Evolutionary conservation across 2,329 filamentous ascomycete genomes (phyloP).

Genomic region (Clonostachys rosea): DNA sequence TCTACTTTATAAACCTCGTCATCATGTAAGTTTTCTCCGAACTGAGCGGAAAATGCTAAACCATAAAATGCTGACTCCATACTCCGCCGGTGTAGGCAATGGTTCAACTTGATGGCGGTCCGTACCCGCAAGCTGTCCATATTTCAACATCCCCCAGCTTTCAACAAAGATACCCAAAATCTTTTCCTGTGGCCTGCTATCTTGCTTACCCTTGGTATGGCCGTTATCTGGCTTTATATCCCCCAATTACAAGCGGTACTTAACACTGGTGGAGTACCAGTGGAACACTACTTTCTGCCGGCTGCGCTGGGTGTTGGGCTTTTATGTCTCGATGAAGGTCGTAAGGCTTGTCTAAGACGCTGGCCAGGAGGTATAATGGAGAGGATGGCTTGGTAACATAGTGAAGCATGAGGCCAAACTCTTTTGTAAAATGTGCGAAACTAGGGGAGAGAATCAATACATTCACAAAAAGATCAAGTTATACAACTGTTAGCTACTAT

Average conservation of each 20-base stretch:
- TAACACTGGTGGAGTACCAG: slow-evolving; percentile 58
- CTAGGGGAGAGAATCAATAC: too few species aligned
- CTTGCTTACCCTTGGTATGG: slow-evolving; percentile 62
- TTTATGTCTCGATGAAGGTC: slow-evolving; percentile 59
- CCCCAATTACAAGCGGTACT: slow-evolving; percentile 58
- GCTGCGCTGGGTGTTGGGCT: slow-evolving; percentile 61
- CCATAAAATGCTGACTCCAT: too few species aligned
- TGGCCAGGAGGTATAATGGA: slow-evolving; percentile 54
- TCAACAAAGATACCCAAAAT: slow-evolving; percentile 63
- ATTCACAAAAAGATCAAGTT: too few species aligned
- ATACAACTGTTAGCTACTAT: too few species aligned
- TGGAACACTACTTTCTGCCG: slow-evolving; percentile 73
- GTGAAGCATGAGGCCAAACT: too few species aligned
- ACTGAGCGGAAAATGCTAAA: too few species aligned
- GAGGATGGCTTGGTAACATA: slow-evolving; percentile 49
- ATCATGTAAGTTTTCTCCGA: slow-evolving; percentile 47
- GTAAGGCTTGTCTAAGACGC: slow-evolving; percentile 58
- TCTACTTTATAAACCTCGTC: slow-evolving; percentile 78
- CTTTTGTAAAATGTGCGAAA: too few species aligned
- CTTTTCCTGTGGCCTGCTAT: slow-evolving; percentile 67
- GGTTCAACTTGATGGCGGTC: slow-evolving; percentile 69
- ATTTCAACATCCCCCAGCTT: slow-evolving; percentile 66
- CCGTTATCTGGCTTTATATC: slow-evolving; percentile 67
- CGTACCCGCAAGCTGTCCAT: slow-evolving; percentile 62
- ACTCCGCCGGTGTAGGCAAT: slow-evolving; percentile 34